A percentile compares a stretch with the other conserved stretches of the same genome.
phyloP scores from a whole-genome alignment of 139 green algal genomes.

The Picochlorum sp. region DNA sequence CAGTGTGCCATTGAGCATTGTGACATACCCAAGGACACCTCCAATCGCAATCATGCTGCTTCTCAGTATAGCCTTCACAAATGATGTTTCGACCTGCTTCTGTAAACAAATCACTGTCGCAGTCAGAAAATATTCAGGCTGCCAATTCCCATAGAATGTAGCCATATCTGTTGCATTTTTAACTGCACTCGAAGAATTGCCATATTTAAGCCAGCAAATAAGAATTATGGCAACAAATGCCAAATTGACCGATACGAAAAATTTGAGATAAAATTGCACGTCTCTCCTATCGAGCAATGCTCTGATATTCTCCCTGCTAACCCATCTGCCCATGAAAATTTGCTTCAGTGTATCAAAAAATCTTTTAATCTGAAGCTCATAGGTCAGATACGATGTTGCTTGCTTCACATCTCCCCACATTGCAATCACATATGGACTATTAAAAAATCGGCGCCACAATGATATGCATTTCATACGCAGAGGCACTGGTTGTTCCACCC shows the following conservation, averaged over 20 bases:
- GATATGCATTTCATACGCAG: neutral
- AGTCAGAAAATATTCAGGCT: slow-evolving; percentile 16
- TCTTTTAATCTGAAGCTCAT: neutral
- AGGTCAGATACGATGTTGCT: neutral
- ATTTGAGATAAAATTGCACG: slow-evolving; percentile 8
- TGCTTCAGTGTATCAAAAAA: neutral
- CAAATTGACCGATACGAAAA: slow-evolving; percentile 3
- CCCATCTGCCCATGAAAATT: neutral
- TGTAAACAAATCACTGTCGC: slow-evolving; percentile 20
- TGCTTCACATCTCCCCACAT: neutral
- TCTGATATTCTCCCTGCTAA: neutral
- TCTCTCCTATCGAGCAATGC: neutral
- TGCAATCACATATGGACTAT: neutral
- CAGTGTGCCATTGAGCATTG: slow-evolving; percentile 19
- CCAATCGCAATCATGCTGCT: slow-evolving; percentile 6
- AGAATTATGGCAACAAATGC: slow-evolving; percentile 13
- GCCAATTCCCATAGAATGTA: slow-evolving; percentile 12
- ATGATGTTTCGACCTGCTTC: slow-evolving; percentile 12
- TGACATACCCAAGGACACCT: slow-evolving; percentile 7
- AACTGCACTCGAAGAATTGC: neutral
- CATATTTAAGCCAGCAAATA: slow-evolving; percentile 8
- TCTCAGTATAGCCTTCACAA: slow-evolving; percentile 10
- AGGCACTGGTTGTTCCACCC: neutral
- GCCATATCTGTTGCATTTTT: neutral
- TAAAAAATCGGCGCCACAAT: neutral